A percentile compares a stretch with the other conserved stretches of the same genome.
Evolutionary conservation across 139 green algal genomes (phyloP).

Genomic region (Chlorella sorokiniana): DNA sequence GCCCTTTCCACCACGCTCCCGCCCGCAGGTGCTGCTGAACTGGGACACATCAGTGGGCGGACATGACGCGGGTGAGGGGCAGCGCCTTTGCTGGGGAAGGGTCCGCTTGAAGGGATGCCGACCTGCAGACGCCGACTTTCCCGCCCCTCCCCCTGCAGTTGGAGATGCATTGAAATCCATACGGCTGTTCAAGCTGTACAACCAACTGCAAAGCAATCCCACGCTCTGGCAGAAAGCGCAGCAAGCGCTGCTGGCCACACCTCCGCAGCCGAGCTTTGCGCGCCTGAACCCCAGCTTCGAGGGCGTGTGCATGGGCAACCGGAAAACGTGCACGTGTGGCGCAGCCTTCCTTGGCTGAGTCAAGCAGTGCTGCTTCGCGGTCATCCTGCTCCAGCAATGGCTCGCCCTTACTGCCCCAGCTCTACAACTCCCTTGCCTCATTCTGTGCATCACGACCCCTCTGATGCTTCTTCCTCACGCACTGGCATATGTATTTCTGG

Average conservation of each 20-base stretch:
- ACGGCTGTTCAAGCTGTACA: conserved; percentile 82
- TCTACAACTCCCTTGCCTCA: neutral
- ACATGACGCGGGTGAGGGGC: conserved; percentile 64
- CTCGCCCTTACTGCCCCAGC: neutral
- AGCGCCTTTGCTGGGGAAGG: neutral
- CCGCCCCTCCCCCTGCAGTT: neutral
- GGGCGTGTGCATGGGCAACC: conserved; percentile 93
- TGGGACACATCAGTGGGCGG: conserved; percentile 48
- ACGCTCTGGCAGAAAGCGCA: conserved; percentile 62
- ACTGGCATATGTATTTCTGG: too few relatives aligned
- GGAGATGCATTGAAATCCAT: conserved; percentile 88
- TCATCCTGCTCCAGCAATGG: neutral
- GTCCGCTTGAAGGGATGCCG: neutral
- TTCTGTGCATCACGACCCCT: neutral
- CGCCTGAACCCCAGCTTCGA: conserved; percentile 78
- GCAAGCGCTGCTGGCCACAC: conserved; percentile 60
- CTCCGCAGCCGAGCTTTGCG: conserved; percentile 74
- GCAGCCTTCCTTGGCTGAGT: conserved; percentile 81
- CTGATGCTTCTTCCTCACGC: neutral
- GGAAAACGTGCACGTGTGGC: conserved; percentile 82
- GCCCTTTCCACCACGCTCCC: too few relatives aligned
- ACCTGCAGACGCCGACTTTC: neutral
- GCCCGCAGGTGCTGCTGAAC: conserved; percentile 57
- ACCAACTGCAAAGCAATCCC: conserved; percentile 53
- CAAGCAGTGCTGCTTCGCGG: too few relatives aligned